These are phyloP conservation scores for Thalassiosira livingstoniorum DNA, from an alignment of 352 stramenopile genomes.

Conservation along the genomic window DNA sequence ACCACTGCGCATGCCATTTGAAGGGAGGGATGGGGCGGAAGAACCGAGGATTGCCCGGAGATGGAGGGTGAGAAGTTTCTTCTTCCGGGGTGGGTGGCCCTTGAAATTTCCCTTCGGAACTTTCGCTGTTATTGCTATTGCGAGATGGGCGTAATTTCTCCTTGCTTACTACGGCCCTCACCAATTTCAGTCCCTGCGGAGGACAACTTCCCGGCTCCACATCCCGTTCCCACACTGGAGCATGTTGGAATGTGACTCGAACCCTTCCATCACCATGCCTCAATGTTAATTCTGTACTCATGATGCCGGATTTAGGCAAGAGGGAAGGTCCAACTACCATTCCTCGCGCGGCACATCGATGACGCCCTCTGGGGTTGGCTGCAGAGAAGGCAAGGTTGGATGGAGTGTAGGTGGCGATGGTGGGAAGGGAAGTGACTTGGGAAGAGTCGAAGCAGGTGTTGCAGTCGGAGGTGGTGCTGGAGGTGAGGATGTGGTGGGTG, in stretches of 20 bases:
- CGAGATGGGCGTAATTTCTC: slow-evolving; percentile 61
- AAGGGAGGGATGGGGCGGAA: slow-evolving; percentile 77
- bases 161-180: slow-evolving; percentile 73
- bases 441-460: slow-evolving; percentile 80
- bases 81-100: slow-evolving; percentile 63
- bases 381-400: slow-evolving; percentile 57
- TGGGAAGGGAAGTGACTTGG: slow-evolving; percentile 67
- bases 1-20: slow-evolving; percentile 82
- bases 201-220: slow-evolving; percentile 77
- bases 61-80: slow-evolving; percentile 60
- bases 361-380: slow-evolving; percentile 51
- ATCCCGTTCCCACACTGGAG: slow-evolving; percentile 77
- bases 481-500: slow-evolving; percentile 74
- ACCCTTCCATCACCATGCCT: slow-evolving; percentile 75
- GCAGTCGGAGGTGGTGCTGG: slow-evolving; percentile 78
- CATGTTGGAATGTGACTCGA: slow-evolving; percentile 83
- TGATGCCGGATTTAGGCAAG: slow-evolving; percentile 65
- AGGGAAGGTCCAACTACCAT: slow-evolving; percentile 78
- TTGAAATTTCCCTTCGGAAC: slow-evolving; percentile 43
- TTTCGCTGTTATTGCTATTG: slow-evolving; percentile 14
- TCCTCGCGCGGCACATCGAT: slow-evolving; percentile 62
- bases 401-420: slow-evolving; percentile 71
- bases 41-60: slow-evolving; percentile 73
- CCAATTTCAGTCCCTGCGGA: slow-evolving; percentile 81
- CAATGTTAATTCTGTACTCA: slow-evolving; percentile 82